A percentile compares a stretch with the other conserved stretches of the same genome.
These are phyloP conservation scores for Lentinula lateritia DNA, from an alignment of 768 basidiomycete species.

Conservation along the genomic window DNA sequence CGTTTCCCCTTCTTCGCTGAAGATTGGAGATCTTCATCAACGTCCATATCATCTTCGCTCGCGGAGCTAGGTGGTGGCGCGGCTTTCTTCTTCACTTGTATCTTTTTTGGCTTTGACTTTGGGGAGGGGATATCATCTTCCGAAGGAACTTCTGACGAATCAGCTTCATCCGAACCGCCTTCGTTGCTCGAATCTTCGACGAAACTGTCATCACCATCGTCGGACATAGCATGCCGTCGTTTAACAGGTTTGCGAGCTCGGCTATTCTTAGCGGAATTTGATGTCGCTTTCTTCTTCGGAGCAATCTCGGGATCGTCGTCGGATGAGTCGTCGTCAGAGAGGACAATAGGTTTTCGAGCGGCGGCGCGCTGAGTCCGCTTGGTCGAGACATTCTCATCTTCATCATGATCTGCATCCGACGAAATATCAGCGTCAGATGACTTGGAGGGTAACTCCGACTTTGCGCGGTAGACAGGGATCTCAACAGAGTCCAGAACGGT, in stretches of 20 bases:
- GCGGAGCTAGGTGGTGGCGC: constrained; percentile 18
- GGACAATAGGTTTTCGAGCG: constrained; percentile 37
- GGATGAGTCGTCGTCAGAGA: constrained; percentile 44
- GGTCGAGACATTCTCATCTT: constrained; percentile 27
- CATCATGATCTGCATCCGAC: constrained; percentile 28
- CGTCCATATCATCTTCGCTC: constrained; percentile 47
- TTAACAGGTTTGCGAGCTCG: not conserved
- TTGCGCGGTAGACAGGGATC: constrained; percentile 4
- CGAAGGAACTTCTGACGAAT: constrained; percentile 7
- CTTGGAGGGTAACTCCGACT: constrained; percentile 8
- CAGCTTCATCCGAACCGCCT: constrained; percentile 24
- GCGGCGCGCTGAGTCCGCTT: constrained; percentile 35
- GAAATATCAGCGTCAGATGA: constrained; percentile 23
- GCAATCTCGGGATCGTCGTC: constrained; percentile 17
- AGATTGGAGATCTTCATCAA: constrained; percentile 38
- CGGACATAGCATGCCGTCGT: not conserved
- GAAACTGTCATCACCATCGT: constrained; percentile 12
- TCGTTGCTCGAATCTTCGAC: not conserved
- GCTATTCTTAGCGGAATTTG: not conserved
- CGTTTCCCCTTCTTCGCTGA: constrained; percentile 24
- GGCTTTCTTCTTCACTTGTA: constrained; percentile 13
- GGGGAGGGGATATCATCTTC: constrained; percentile 16
- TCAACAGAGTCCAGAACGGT: constrained; percentile 7
- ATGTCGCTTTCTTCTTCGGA: constrained; percentile 14
- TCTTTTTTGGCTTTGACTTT: constrained; percentile 26